Evolutionary conservation across 1,139 yeast species (phyloP), one percentile per base, ranked within the genome.

Genomic region (Williopsis jadinii): DNA sequence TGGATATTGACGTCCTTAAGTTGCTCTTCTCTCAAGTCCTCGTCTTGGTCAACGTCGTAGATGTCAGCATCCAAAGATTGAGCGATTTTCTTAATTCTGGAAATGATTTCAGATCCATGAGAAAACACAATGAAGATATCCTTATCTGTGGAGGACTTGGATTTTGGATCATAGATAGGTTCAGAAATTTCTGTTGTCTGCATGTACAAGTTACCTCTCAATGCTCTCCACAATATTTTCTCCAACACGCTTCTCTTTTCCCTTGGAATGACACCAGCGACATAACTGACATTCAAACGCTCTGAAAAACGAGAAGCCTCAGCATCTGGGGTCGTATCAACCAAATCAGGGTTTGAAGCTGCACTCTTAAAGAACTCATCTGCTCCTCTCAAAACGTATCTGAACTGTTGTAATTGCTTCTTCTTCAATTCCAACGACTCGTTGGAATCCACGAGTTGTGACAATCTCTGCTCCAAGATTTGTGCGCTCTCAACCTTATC

Each of bases 141-240:
- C 60, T 85, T 85, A 41, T 67, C 70, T n/a, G 76, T 68, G 28
- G 63, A 60, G 39, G 70, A 72, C 42, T 74, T 68, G 11, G 74
- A 60, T 42, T 69, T 68, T 24, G 71, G 64, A 44, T 78, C 81
- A 40, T 70, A 67, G 37, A 77, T 63, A 24, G 79, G 74, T 52
- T 80, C 83, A 3, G 71, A 66, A 47, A 88, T 71, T 49, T 84
- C 88, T 44, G 78, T 75, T 50, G 80, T 77, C 52, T 77, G 79
- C 63, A 87, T 80, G 60, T 73, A 84, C 56, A 92, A 68, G 61
- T 90, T 90, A 60, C 98, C 97, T 62, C 97, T 80, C 53, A 92
- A 71, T 2, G 81, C 80, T 64, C 98, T 77, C 97, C 97, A 92
- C 50, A 94, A 70, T 41, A 94, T 87, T 54, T 87, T 85, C 60